Evolutionary conservation across 345 rosid genomes (phyloP).

Genomic region (Eucalyptus paniculata): DNA sequence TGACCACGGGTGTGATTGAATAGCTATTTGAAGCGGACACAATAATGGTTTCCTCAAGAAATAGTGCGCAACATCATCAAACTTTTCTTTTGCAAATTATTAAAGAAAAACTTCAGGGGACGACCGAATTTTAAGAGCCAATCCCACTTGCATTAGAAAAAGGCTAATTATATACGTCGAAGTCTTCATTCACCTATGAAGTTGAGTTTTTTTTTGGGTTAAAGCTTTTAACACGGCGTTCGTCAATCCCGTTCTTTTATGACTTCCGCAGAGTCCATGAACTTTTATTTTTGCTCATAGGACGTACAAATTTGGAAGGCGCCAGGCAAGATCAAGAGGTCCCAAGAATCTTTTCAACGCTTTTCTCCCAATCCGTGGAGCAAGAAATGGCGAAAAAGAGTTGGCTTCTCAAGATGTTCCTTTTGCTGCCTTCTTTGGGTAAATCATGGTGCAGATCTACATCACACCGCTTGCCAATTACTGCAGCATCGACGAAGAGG

Average conservation of each 20-base stretch:
- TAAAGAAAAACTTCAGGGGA: not conserved
- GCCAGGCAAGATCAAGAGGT: not conserved
- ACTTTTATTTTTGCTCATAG: not conserved
- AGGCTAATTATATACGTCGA: not conserved
- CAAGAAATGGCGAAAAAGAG: not conserved
- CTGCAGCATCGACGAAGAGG: not conserved
- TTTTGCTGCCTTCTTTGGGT: not conserved
- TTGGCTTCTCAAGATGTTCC: not conserved
- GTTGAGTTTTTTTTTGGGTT: not conserved
- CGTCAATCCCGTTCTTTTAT: not conserved
- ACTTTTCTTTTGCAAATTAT: not conserved
- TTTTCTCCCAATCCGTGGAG: not conserved
- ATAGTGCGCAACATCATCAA: not conserved
- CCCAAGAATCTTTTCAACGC: not conserved
- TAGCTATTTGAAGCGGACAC: not conserved
- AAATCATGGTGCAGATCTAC: not conserved
- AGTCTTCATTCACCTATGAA: not conserved
- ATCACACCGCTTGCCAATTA: not conserved
- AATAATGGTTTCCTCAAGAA: not conserved
- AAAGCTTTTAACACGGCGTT: not conserved
- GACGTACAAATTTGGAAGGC: not conserved
- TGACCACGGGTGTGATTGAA: not conserved
- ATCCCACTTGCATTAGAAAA: not conserved
- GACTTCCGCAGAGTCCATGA: not conserved
- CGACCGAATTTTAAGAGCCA: not conserved